Evolutionary conservation across 176 grass and related monocot genomes (phyloP), one percentile per base, ranked within the genome.

Genomic region (Ensete ventricosum): DNA sequence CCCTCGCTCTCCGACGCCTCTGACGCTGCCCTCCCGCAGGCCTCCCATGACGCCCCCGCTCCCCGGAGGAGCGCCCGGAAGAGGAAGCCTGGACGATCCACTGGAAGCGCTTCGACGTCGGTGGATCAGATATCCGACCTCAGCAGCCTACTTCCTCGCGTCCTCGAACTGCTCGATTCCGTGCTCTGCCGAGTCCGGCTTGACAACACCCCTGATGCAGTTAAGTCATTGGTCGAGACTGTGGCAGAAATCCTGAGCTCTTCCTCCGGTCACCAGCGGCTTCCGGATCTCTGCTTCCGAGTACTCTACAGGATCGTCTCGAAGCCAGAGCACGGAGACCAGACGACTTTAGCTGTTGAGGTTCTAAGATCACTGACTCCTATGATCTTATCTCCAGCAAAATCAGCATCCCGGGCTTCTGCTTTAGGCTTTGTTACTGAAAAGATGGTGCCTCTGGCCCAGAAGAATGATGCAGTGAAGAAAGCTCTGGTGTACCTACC

Each of bases 221-320:
- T 86, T 23, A 87, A 87, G 74, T 81, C 87, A 0, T 77, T 97
- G 34, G 50, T 93, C n/a, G 90, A 97, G 34, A 90, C 90, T 1
- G 73, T 89, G 9, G 55, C 77, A 0, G 82, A 81, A 72, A 82
- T 91, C 71, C 19, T 82, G 9, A 2, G 81, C 77, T 76, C 75
- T 72, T 2, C 64, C 11, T 50, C 60, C 64, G 14, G 71, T 22
- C 59, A 77, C 71, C 80, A 73, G 17, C 54, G 76, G 13, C 16
- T 83, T 34, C 66, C 63, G 10, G 78, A 87, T 76, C 67, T 67
- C 50, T 87, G 85, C 75, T 89, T 93, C 73, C 68, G 72, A 12
- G 74, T 93, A 75, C 88, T 93, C 16, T 76, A 74, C 11, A 81
- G 82, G 52, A 52, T 93, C 9, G 23, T 87, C 52, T 82, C 89